These are phyloP conservation scores for Perkinsela sp. DNA, from an alignment of 208 protist species.

Conservation along the genomic window DNA sequence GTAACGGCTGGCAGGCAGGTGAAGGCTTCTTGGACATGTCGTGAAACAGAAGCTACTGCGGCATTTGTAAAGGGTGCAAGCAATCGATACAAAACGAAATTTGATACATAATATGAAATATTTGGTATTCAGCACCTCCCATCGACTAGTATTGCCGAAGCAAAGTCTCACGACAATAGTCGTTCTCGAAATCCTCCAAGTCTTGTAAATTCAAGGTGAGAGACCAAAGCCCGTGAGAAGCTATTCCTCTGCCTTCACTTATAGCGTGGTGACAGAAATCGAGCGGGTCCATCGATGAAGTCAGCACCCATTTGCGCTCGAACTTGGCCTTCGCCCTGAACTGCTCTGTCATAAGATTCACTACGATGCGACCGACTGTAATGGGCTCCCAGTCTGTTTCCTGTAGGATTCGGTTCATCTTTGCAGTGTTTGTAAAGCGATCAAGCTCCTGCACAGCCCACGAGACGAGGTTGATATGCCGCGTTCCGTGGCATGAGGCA, in stretches of 20 bases:
- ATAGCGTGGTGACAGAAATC: constrained; percentile 28
- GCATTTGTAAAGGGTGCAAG: no score
- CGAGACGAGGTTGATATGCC: constrained; percentile 53
- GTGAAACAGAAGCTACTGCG: no score
- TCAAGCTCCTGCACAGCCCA: constrained; percentile 61
- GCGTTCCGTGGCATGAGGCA: constrained; percentile 41
- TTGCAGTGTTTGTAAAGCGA: constrained; percentile 22
- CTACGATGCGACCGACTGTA: constrained; percentile 40
- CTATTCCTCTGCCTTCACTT: constrained; percentile 37
- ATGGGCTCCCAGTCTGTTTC: constrained; percentile 59
- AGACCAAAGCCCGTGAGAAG: constrained; percentile 50
- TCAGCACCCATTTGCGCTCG: constrained; percentile 61
- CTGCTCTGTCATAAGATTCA: constrained; percentile 55
- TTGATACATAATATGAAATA: no score
- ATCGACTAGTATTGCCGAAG: not conserved
- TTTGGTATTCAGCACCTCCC: no score
- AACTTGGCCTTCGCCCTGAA: constrained; percentile 29
- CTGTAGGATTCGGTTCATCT: constrained; percentile 28
- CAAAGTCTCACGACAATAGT: not conserved
- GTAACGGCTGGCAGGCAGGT: not conserved
- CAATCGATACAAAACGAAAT: no score
- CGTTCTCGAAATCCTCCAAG: constrained; percentile 45
- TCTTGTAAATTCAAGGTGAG: constrained; percentile 60
- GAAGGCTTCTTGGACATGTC: no score
- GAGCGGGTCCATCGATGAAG: constrained; percentile 42